Conservation (phyloP, 2,329 filamentous ascomycete genomes). For the Phoma sp. region DNA sequence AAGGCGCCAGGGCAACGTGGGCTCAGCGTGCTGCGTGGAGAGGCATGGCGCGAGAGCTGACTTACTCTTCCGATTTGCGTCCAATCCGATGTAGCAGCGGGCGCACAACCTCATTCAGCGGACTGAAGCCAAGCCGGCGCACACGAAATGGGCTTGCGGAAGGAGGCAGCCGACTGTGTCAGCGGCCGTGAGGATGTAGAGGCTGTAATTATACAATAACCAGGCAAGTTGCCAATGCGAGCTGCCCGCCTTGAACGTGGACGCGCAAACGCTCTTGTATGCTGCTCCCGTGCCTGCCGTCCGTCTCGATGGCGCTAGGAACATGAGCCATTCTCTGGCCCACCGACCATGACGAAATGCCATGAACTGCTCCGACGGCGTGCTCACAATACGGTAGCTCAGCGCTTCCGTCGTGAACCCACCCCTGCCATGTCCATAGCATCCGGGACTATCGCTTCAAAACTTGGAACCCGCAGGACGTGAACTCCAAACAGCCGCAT, state of each 20-base stretch:
- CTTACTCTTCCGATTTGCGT: slow-evolving; percentile 26
- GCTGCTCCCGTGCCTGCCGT: slow-evolving; percentile 31
- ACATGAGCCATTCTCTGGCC: slow-evolving; percentile 28
- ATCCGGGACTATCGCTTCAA: slow-evolving; percentile 27
- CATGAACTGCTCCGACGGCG: slow-evolving; percentile 22
- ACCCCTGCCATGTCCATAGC: slow-evolving; percentile 24
- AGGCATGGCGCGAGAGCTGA: slow-evolving; percentile 28
- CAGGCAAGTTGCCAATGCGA: slow-evolving; percentile 11
- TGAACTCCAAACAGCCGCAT: slow-evolving; percentile 26
- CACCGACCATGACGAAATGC: slow-evolving; percentile 37
- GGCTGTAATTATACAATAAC: neutral
- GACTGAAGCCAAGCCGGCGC: neutral
- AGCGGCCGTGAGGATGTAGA: slow-evolving; percentile 8
- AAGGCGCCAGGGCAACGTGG: slow-evolving; percentile 24
- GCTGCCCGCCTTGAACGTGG: slow-evolving; percentile 1
- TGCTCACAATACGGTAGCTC: slow-evolving; percentile 7
- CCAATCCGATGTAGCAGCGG: slow-evolving; percentile 23
- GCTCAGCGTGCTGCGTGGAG: slow-evolving; percentile 19
- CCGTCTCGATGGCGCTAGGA: slow-evolving; percentile 31
- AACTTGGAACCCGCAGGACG: slow-evolving; percentile 26
- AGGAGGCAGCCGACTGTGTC: neutral
- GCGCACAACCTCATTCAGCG: slow-evolving; percentile 12
- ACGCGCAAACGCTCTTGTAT: slow-evolving; percentile 15
- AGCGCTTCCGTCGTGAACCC: slow-evolving; percentile 13
- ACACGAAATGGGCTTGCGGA: slow-evolving; percentile 3